Percentiles rank a stretch among this genome's conserved stretches.
Evolutionary conservation across 1,284 basidiomycete genomes (phyloP).

Genomic region (Heterobasidion occidentale): DNA sequence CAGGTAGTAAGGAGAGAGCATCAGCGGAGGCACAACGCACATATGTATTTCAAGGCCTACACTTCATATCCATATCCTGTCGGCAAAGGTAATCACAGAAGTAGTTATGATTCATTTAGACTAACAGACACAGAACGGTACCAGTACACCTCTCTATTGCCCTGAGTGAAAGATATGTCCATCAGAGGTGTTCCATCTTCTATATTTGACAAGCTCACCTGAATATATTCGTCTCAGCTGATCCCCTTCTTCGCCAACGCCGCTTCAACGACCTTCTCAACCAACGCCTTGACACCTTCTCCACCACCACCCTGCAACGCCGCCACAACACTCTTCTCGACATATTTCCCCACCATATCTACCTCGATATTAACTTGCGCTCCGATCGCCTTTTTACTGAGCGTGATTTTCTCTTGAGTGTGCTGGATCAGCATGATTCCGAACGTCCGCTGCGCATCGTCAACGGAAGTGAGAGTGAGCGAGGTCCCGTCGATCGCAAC

Average conservation of each 20-base stretch:
- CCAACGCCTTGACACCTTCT: conserved; percentile 46
- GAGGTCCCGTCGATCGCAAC: conserved; percentile 94
- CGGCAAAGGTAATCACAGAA: no score
- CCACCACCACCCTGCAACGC: conserved; percentile 58
- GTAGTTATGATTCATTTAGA: no score
- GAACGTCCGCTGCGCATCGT: conserved; percentile 67
- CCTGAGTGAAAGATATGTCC: no score
- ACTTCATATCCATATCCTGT: no score
- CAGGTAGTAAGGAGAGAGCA: no score
- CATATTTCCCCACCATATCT: conserved; percentile 88
- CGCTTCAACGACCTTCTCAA: conserved; percentile 70
- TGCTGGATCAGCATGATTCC: conserved; percentile 95
- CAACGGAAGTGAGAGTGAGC: conserved; percentile 82
- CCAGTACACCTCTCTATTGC: no score
- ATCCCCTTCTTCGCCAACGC: conserved; percentile 42
- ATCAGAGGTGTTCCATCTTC: no score
- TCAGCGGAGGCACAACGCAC: no score
- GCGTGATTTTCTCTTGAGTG: conserved; percentile 84
- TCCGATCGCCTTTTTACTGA: conserved; percentile 71
- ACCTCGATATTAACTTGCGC: conserved; percentile 92
- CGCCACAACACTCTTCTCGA: conserved; percentile 73
- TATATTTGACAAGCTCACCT: not conserved
- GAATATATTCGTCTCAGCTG: not conserved
- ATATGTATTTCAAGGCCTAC: no score
- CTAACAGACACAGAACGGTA: no score